Conservation (phyloP, 2,329 filamentous ascomycete species). For the Torrubiella hemipterigena region DNA sequence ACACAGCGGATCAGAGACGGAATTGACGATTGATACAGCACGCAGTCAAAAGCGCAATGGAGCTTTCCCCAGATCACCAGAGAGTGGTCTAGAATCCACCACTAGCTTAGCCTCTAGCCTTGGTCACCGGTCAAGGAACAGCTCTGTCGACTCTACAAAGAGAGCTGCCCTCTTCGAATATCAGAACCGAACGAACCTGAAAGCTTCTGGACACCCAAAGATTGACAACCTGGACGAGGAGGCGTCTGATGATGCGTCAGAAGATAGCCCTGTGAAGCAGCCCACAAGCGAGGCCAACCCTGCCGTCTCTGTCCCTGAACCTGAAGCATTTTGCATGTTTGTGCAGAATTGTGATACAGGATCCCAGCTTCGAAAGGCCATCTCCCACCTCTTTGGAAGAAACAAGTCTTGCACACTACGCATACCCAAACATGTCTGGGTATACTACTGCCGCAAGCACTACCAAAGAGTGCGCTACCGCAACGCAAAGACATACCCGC, state of each 20-base stretch:
- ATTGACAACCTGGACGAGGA: too few species aligned
- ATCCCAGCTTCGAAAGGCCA: constrained; percentile 57
- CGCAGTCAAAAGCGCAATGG: too few species aligned
- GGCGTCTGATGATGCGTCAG: too few species aligned
- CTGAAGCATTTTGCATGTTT: constrained; percentile 36
- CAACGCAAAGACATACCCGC: constrained; percentile 47
- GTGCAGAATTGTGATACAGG: constrained; percentile 45
- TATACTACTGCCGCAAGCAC: constrained; percentile 69
- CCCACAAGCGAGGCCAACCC: not conserved
- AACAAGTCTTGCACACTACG: constrained; percentile 67
- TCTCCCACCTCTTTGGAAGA: constrained; percentile 72
- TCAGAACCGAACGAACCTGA: too few species aligned
- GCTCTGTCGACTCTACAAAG: constrained; percentile 3
- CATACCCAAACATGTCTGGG: constrained; percentile 60
- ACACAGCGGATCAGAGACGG: too few species aligned
- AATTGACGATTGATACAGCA: too few species aligned
- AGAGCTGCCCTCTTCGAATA: not conserved
- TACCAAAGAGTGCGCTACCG: constrained; percentile 68
- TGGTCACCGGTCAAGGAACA: constrained; percentile 3
- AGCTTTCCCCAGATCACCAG: too few species aligned
- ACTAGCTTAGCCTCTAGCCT: too few species aligned
- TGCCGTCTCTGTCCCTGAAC: constrained; percentile 8
- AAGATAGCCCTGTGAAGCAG: too few species aligned
- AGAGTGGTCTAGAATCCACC: too few species aligned
- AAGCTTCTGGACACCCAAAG: too few species aligned